Percentiles rank a stretch among this genome's conserved stretches.
Evolutionary conservation across 2,329 filamentous ascomycete genomes (phyloP).

Genomic region (Alternaria rosae): DNA sequence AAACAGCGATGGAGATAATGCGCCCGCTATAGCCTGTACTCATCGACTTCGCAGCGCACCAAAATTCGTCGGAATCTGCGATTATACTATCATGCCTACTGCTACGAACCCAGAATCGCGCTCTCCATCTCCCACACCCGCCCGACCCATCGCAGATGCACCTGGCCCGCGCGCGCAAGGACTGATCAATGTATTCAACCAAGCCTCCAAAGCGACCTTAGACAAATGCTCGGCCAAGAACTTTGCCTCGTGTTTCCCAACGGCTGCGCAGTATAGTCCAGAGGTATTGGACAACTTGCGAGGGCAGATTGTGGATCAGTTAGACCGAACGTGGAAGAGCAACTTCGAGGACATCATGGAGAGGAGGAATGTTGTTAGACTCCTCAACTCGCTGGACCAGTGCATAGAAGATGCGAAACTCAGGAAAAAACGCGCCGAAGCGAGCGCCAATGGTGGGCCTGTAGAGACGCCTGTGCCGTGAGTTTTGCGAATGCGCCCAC

Average conservation of each 20-base stretch:
- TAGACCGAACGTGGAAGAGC: slow-evolving; percentile 63
- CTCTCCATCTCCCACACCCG: slow-evolving; percentile 60
- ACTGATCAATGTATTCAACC: slow-evolving; percentile 66
- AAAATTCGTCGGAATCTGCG: background rate
- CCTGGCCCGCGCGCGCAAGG: slow-evolving; percentile 68
- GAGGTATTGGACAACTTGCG: slow-evolving; percentile 64
- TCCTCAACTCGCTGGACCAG: slow-evolving; percentile 67
- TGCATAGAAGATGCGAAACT: slow-evolving; percentile 65
- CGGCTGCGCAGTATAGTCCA: slow-evolving; percentile 64
- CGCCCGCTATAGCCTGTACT: background rate
- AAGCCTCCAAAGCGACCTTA: slow-evolving; percentile 66
- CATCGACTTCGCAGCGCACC: background rate
- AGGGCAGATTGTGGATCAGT: slow-evolving; percentile 64
- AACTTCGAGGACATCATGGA: slow-evolving; percentile 68
- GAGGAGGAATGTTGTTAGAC: slow-evolving; percentile 63
- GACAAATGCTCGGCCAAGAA: slow-evolving; percentile 67
- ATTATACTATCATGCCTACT: slow-evolving; percentile 35
- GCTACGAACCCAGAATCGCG: slow-evolving; percentile 41
- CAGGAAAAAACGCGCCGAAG: slow-evolving; percentile 57
- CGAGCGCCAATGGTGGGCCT: slow-evolving; percentile 45
- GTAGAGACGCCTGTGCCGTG: slow-evolving; percentile 55
- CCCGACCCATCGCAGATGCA: slow-evolving; percentile 61
- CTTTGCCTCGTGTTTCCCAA: slow-evolving; percentile 70
- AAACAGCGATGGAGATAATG: slow-evolving; percentile 13
- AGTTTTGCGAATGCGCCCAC: slow-evolving; percentile 34